Conservation (phyloP, 345 rosid species). For the Zanthoxylum bungeanum region DNA sequence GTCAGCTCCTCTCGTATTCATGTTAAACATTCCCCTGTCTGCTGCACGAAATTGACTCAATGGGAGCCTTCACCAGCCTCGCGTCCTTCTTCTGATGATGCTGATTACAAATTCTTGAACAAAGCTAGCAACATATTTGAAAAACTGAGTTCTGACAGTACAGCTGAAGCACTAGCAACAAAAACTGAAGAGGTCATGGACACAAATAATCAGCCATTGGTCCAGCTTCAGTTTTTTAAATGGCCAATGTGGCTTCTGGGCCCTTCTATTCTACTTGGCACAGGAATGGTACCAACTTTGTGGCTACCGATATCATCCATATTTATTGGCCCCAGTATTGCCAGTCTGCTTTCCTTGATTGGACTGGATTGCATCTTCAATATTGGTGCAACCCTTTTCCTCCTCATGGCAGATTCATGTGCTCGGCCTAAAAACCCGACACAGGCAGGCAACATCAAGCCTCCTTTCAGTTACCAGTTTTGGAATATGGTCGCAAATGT, state of each 20-base stretch:
- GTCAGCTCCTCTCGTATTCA: constrained; percentile 13
- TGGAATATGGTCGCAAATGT: constrained; percentile 68
- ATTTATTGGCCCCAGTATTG: constrained; percentile 79
- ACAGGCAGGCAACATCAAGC: constrained; percentile 45
- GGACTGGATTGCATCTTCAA: constrained; percentile 91
- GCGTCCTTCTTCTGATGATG: constrained; percentile 44
- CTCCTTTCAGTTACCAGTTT: constrained; percentile 76
- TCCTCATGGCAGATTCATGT: constrained; percentile 86
- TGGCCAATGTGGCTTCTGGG: constrained; percentile 94
- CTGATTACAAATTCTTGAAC: constrained; percentile 37
- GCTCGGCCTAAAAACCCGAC: constrained; percentile 47
- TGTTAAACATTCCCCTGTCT: constrained; percentile 25
- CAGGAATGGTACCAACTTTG: constrained; percentile 85
- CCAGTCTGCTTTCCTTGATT: constrained; percentile 81
- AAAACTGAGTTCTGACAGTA: constrained; percentile 37
- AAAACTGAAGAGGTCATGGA: constrained; percentile 23
- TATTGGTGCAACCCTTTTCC: constrained; percentile 77
- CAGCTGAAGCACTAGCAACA: constrained; percentile 30
- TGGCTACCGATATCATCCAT: constrained; percentile 90
- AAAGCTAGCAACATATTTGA: constrained; percentile 55
- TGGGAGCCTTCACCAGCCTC: constrained; percentile 64
- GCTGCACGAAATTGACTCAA: constrained; percentile 50
- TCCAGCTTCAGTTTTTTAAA: constrained; percentile 54
- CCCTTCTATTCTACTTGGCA: constrained; percentile 73
- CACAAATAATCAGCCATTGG: constrained; percentile 15